phyloP scores from a whole-genome alignment of 2,329 filamentous ascomycete species.

The Penicillium janthinellum region DNA sequence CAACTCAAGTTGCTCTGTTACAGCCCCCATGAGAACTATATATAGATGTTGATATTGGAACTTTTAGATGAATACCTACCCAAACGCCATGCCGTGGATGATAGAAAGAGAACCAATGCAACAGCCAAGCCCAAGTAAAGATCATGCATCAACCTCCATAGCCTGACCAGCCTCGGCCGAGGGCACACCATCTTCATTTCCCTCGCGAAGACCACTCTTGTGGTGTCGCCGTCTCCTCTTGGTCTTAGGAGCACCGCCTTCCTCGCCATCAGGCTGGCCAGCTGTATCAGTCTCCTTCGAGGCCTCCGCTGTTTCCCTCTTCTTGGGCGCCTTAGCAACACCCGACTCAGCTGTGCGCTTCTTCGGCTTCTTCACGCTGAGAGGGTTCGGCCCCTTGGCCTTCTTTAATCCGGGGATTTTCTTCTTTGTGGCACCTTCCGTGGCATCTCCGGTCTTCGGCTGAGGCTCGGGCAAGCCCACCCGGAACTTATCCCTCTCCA shows the following conservation, averaged over 20 bases:
- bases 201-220: constrained; percentile 29
- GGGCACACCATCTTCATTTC: constrained; percentile 20
- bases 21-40: background rate
- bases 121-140: background rate
- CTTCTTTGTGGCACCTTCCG: constrained; percentile 33
- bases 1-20: background rate
- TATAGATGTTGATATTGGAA: constrained; percentile 13
- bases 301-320: constrained; percentile 12
- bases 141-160: constrained; percentile 27
- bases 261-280: constrained; percentile 28
- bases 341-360: constrained; percentile 31
- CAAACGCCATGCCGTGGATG: constrained; percentile 35
- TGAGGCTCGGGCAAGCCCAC: constrained; percentile 42
- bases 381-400: constrained; percentile 50
- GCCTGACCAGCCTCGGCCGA: constrained; percentile 16
- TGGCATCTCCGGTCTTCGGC: constrained; percentile 32
- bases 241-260: constrained; percentile 31
- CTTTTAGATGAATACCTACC: constrained; percentile 28
- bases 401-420: constrained; percentile 39
- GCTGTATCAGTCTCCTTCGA: constrained; percentile 5
- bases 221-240: constrained; percentile 41
- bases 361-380: constrained; percentile 53
- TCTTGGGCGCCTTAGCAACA: constrained; percentile 22
- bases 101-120: constrained; percentile 10
- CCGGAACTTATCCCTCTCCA: constrained; percentile 51